Evolutionary conservation across 306 rosid genomes (phyloP).

Genomic region (Acacia acuminata): DNA sequence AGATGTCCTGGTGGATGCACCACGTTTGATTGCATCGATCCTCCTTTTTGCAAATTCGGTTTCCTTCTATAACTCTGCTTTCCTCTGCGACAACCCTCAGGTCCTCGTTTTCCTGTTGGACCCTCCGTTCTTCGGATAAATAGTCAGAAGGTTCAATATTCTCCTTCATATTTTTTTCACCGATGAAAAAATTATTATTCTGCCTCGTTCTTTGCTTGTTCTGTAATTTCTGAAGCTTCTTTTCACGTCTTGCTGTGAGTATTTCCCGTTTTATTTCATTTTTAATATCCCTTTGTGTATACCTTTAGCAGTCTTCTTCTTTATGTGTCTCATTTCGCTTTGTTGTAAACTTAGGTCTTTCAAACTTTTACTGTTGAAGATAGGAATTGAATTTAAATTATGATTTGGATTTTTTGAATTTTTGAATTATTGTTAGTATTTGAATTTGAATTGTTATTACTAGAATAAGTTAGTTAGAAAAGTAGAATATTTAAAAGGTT

Average conservation of each 20-base stretch:
- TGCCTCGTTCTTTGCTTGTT: slow-evolving; percentile 1
- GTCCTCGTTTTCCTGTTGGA: not conserved
- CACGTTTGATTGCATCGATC: too few relatives aligned
- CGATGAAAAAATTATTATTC: not conserved
- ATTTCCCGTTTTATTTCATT: not conserved
- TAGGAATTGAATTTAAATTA: too few relatives aligned
- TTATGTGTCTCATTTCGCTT: not conserved
- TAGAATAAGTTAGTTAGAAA: too few relatives aligned
- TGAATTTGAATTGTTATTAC: too few relatives aligned
- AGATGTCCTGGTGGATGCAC: too few relatives aligned
- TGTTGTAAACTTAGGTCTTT: not conserved
- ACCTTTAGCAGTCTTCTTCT: not conserved
- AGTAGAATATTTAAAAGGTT: too few relatives aligned
- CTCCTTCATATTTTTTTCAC: not conserved
- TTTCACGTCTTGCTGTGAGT: not conserved
- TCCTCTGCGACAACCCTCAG: too few relatives aligned
- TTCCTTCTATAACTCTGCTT: too few relatives aligned
- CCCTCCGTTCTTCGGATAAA: not conserved
- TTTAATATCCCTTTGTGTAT: not conserved
- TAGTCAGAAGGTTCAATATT: not conserved
- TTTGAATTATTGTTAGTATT: too few relatives aligned
- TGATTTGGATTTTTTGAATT: too few relatives aligned
- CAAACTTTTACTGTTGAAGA: too few relatives aligned
- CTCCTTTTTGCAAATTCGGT: too few relatives aligned
- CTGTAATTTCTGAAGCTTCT: not conserved